phyloP scores from a whole-genome alignment of 2,329 filamentous ascomycete species.

The Neocatenulostroma microsporum region DNA sequence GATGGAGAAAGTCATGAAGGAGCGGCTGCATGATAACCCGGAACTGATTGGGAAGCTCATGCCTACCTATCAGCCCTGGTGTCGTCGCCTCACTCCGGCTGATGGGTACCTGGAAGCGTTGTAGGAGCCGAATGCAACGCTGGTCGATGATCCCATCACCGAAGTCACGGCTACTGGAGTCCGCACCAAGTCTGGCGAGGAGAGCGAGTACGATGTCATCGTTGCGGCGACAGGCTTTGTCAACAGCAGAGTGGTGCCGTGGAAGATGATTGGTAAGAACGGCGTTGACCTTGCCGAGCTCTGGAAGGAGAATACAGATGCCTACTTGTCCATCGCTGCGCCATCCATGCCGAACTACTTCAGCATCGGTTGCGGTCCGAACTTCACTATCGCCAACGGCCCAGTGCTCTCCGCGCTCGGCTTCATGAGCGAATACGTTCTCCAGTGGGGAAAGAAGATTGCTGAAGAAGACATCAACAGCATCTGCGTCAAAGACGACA shows the following conservation, averaged over 20 bases:
- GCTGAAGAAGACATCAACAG: conserved; percentile 23
- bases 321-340: conserved; percentile 21
- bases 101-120: conserved; percentile 36
- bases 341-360: conserved; percentile 27
- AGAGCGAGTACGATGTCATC: conserved; percentile 39
- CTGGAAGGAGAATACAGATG: conserved; percentile 23
- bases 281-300: conserved; percentile 18
- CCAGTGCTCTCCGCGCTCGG: conserved; percentile 16
- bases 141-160: conserved; percentile 22
- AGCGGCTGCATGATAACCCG: too few relatives aligned
- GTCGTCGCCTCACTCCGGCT: conserved; percentile 42
- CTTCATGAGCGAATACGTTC: conserved; percentile 37
- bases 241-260: conserved; percentile 29
- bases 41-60: too few relatives aligned
- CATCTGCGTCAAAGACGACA: conserved; percentile 20
- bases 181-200: conserved; percentile 26
- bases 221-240: conserved; percentile 39
- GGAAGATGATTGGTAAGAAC: conserved; percentile 32
- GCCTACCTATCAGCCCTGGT: too few relatives aligned
- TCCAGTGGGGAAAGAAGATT: conserved; percentile 27
- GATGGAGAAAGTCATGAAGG: conserved; percentile 39
- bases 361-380: too few relatives aligned
- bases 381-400: conserved; percentile 18
- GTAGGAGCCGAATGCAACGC: conserved; percentile 19
- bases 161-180: conserved; percentile 21